A percentile compares a stretch with the other conserved stretches of the same genome.
Evolutionary conservation across 306 rosid species (phyloP).

Genomic region (Morella rubra): DNA sequence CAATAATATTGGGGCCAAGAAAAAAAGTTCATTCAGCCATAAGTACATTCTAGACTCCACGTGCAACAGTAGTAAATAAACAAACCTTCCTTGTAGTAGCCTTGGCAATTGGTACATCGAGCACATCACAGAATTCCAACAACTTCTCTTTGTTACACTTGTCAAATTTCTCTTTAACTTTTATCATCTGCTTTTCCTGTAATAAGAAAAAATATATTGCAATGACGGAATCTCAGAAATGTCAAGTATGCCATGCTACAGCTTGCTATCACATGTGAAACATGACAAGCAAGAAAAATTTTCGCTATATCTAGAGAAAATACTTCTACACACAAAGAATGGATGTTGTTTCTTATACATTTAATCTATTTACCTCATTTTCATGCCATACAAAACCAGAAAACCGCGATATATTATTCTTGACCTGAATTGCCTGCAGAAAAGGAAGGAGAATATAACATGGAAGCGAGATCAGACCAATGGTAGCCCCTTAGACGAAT

Average conservation of each 20-base stretch:
- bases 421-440: conserved; percentile 80
- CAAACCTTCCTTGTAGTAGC: conserved; percentile 80
- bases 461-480: conserved; percentile 20
- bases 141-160: conserved; percentile 86
- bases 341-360: background rate
- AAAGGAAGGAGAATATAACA: conserved; percentile 18
- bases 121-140: conserved; percentile 81
- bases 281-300: background rate
- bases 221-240: conserved; percentile 23
- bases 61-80: conserved; percentile 26
- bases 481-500: conserved; percentile 6
- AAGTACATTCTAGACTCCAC: background rate
- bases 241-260: conserved; percentile 2
- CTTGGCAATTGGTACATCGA: conserved; percentile 64
- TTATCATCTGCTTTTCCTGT: conserved; percentile 89
- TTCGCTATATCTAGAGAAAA: background rate
- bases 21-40: background rate
- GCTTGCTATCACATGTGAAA: background rate
- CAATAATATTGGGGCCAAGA: background rate
- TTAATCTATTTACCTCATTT: conserved; percentile 58
- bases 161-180: conserved; percentile 88
- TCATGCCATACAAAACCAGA: conserved; percentile 97
- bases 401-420: conserved; percentile 86
- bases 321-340: background rate
- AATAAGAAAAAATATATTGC: conserved; percentile 12